Conservation (phyloP, 2,329 filamentous ascomycete species). For the Fonsecaea pedrosoi region DNA sequence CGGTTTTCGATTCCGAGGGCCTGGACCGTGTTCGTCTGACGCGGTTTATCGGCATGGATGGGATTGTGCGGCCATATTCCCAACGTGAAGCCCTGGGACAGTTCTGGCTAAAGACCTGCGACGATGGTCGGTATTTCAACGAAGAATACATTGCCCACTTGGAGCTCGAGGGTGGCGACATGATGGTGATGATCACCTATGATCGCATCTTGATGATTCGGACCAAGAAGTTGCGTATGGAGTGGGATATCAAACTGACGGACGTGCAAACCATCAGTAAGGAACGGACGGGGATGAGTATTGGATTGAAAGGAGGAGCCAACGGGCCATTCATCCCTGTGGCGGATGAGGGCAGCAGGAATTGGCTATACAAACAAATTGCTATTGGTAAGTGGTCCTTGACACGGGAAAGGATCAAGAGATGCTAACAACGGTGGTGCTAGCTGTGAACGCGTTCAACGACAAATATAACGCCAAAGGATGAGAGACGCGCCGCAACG, state of each 20-base stretch:
- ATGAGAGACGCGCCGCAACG: constrained; percentile 35
- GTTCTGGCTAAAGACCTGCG: constrained; percentile 98
- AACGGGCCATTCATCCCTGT: constrained; percentile 96
- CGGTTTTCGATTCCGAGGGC: constrained; percentile 93
- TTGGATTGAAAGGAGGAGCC: constrained; percentile 84
- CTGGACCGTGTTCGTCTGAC: constrained; percentile 93
- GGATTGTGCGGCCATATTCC: constrained; percentile 91
- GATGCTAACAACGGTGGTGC: constrained; percentile 16
- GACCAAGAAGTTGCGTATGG: constrained; percentile 80
- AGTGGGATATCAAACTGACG: constrained; percentile 96
- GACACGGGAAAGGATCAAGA: background rate
- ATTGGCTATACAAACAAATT: constrained; percentile 71
- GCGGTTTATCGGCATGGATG: constrained; percentile 89
- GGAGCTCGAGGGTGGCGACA: constrained; percentile 85
- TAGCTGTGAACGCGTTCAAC: constrained; percentile 70
- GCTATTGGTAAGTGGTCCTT: constrained; percentile 57
- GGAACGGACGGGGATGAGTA: constrained; percentile 90
- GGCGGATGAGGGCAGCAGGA: constrained; percentile 77
- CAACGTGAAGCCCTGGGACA: constrained; percentile 95
- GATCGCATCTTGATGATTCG: constrained; percentile 87
- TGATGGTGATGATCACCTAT: constrained; percentile 88
- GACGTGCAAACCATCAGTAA: constrained; percentile 97
- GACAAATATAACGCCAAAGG: constrained; percentile 70
- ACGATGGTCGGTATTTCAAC: constrained; percentile 97
- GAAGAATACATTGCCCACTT: constrained; percentile 97